A percentile compares a stretch with the other conserved stretches of the same genome.
phyloP scores from a whole-genome alignment of 768 basidiomycete genomes.

The Sarcodon sp. region DNA sequence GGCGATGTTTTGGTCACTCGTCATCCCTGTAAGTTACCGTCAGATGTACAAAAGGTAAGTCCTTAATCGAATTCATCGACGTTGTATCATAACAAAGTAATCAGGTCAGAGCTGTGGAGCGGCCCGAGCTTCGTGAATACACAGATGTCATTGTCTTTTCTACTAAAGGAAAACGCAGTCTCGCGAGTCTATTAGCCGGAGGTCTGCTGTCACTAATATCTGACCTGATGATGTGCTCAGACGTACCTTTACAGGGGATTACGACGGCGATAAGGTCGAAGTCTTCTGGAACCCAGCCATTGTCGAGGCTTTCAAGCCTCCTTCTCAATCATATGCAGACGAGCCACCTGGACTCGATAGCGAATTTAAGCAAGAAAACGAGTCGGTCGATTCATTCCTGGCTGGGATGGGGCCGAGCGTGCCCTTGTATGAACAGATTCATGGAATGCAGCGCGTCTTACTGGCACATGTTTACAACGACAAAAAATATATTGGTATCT shows the following conservation, averaged over 20 bases:
- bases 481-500: constrained; percentile 31
- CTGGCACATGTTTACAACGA: constrained; percentile 28
- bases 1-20: constrained; percentile 52
- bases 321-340: constrained; percentile 29
- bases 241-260: constrained; percentile 37
- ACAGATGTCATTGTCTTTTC: constrained; percentile 41
- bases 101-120: constrained; percentile 45
- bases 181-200: constrained; percentile 52
- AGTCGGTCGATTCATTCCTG: constrained; percentile 31
- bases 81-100: neutral
- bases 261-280: constrained; percentile 53
- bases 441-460: constrained; percentile 32
- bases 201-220: constrained; percentile 22
- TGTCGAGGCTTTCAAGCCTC: constrained; percentile 41
- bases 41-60: constrained; percentile 49
- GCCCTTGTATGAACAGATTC: constrained; percentile 15
- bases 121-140: constrained; percentile 31
- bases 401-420: constrained; percentile 10
- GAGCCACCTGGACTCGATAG: constrained; percentile 26
- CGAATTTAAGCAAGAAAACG: constrained; percentile 29
- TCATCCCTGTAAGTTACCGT: constrained; percentile 61
- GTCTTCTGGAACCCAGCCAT: constrained; percentile 47
- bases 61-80: neutral
- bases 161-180: constrained; percentile 24
- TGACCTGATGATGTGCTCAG: neutral